phyloP scores from a whole-genome alignment of 345 rosid genomes.

The Iberis pinnata region DNA sequence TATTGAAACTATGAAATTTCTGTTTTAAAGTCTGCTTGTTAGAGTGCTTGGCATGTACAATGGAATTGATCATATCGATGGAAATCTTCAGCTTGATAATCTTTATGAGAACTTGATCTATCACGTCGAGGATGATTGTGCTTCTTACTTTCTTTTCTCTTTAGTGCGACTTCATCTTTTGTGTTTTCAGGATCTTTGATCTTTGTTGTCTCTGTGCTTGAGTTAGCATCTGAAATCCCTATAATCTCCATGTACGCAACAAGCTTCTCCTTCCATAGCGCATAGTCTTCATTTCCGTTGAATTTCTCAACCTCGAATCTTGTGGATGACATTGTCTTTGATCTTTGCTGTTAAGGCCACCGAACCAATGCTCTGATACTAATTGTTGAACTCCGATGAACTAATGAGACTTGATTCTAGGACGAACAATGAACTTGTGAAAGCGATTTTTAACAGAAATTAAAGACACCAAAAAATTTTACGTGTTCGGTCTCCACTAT shows the following conservation, averaged over 20 bases:
- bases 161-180: background rate
- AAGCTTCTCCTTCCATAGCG: background rate
- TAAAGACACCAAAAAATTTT: no score
- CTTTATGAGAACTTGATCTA: background rate
- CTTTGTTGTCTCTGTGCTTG: background rate
- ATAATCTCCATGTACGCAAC: background rate
- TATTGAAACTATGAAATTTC: background rate
- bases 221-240: background rate
- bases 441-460: no score
- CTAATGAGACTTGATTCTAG: no score
- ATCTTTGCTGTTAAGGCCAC: no score
- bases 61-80: background rate
- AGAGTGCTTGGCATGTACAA: background rate
- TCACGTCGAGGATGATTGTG: background rate
- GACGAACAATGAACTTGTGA: no score
- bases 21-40: background rate
- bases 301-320: background rate
- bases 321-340: background rate
- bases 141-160: background rate
- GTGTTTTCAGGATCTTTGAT: background rate
- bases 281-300: background rate
- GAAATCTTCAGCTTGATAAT: background rate
- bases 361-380: no score
- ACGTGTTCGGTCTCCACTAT: no score
- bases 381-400: no score